Evolutionary conservation across 495 filamentous ascomycete genomes (phyloP).

Genomic region (Penicillium daleae): DNA sequence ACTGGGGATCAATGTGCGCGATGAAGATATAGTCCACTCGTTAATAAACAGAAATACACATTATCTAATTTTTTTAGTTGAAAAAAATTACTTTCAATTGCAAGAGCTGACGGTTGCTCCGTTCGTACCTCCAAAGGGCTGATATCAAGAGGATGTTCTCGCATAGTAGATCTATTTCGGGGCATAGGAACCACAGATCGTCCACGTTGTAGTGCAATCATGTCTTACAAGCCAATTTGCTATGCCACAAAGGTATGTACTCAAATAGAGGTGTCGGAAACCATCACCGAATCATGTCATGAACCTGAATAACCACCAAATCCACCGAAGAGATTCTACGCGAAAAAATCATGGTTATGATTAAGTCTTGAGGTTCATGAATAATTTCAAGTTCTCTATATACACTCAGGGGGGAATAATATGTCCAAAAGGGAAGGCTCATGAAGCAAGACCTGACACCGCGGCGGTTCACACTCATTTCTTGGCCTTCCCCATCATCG

Average conservation of each 20-base stretch:
- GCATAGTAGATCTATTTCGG: neutral
- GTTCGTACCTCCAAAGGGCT: too few species aligned
- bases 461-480: neutral
- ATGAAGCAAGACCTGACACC: neutral
- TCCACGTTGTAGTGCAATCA: neutral
- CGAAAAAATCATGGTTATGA: neutral
- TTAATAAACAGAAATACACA: too few species aligned
- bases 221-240: neutral
- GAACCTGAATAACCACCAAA: neutral
- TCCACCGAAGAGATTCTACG: too few species aligned
- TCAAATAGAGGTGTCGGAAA: neutral
- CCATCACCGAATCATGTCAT: neutral
- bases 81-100: too few species aligned
- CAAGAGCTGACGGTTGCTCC: too few species aligned
- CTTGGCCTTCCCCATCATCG: constrained; percentile 18
- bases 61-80: too few species aligned
- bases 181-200: neutral
- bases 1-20: too few species aligned
- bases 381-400: neutral
- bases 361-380: neutral
- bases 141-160: neutral
- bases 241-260: neutral
- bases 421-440: too few species aligned
- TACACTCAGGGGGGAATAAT: neutral
- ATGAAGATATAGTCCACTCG: too few species aligned